phyloP scores from a whole-genome alignment of 164 flowering plant species.

The Platanus orientalis region DNA sequence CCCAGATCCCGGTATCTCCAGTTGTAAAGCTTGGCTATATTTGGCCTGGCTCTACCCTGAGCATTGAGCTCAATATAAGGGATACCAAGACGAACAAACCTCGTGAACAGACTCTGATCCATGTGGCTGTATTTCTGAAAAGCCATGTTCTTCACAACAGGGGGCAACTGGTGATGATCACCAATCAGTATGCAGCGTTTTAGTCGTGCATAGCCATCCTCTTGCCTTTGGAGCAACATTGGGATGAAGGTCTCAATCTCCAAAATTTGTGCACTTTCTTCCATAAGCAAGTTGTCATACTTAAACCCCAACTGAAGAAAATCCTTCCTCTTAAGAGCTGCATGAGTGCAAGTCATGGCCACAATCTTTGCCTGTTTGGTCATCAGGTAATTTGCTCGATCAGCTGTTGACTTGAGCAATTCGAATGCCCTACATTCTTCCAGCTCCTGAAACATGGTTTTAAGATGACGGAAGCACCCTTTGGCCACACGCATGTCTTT shows the following conservation, averaged over 20 bases:
- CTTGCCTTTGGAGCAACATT: conserved; percentile 96
- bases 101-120: conserved; percentile 96
- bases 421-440: conserved; percentile 99
- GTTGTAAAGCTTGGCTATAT: conserved; percentile 85
- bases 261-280: conserved; percentile 97
- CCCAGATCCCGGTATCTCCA: conserved; percentile 97
- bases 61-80: conserved; percentile 99
- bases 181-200: conserved; percentile 98
- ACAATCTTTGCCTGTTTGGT: conserved; percentile 98
- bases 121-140: conserved; percentile 99
- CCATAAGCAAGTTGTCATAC: conserved; percentile 96
- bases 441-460: conserved; percentile 90
- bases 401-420: conserved; percentile 92
- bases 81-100: conserved; percentile 94
- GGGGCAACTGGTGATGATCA: conserved; percentile 99
- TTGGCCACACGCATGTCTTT: conserved; percentile 92
- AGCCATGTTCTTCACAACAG: conserved; percentile 99
- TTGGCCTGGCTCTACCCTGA: conserved; percentile 97
- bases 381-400: conserved; percentile 94
- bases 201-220: conserved; percentile 94
- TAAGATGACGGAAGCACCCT: conserved; percentile 91
- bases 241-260: conserved; percentile 98
- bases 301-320: conserved; percentile 91
- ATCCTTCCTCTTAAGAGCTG: conserved; percentile 95
- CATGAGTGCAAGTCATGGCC: conserved; percentile 99